These are phyloP conservation scores for Pisolithus microcarpus DNA, from an alignment of 768 basidiomycete genomes.

Conservation along the genomic window DNA sequence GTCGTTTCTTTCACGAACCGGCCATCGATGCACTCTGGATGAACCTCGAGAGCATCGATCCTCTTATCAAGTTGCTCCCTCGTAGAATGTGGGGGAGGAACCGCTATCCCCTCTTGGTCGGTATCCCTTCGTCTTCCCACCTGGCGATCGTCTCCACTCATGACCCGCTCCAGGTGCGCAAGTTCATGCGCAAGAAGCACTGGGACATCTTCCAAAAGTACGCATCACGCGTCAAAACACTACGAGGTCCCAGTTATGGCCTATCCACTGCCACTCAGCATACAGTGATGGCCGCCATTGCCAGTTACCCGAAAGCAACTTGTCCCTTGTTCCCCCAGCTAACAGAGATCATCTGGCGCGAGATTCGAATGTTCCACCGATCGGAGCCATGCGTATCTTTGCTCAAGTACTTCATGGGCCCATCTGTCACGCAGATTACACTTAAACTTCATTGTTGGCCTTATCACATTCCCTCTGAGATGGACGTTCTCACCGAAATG, in stretches of 20 bases:
- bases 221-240: slow-evolving; percentile 16
- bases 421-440: slow-evolving; percentile 13
- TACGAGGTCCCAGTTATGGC: slow-evolving; percentile 19
- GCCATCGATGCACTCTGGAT: slow-evolving; percentile 24
- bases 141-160: background rate
- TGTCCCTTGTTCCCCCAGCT: slow-evolving; percentile 22
- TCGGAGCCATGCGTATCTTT: slow-evolving; percentile 19
- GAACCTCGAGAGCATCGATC: slow-evolving; percentile 22
- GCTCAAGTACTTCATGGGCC: slow-evolving; percentile 19
- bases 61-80: slow-evolving; percentile 19
- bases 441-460: slow-evolving; percentile 21
- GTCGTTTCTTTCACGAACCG: slow-evolving; percentile 14
- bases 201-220: slow-evolving; percentile 22
- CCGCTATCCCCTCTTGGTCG: slow-evolving; percentile 14
- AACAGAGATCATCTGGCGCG: slow-evolving; percentile 18
- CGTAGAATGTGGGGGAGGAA: slow-evolving; percentile 21
- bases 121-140: background rate
- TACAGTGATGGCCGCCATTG: slow-evolving; percentile 14
- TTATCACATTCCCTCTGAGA: slow-evolving; percentile 14
- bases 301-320: slow-evolving; percentile 6
- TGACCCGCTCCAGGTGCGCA: slow-evolving; percentile 9
- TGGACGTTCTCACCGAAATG: slow-evolving; percentile 14
- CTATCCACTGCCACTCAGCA: slow-evolving; percentile 11
- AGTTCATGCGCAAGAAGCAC: slow-evolving; percentile 21
- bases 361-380: slow-evolving; percentile 17